Conservation (phyloP, 78 protist genomes). For the Dictyostelium intermedium region DNA sequence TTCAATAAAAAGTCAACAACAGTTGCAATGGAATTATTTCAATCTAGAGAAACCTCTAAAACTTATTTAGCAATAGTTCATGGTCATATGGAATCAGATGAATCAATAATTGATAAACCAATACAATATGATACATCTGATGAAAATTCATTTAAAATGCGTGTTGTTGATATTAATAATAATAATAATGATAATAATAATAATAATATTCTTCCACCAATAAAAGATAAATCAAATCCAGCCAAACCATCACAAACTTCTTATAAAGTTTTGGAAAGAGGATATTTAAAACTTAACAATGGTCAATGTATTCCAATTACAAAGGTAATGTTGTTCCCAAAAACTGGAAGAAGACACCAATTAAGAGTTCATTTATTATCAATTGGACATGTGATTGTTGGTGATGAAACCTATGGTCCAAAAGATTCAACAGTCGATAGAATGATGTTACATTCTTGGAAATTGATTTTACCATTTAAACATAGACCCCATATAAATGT, state of each 20-base stretch:
- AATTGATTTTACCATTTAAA: conserved; percentile 22
- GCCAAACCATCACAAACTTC: conserved; percentile 11
- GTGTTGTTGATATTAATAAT: not conserved
- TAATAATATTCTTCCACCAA: not conserved
- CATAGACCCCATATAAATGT: not conserved
- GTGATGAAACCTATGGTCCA: conserved; percentile 64
- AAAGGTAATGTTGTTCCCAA: conserved; percentile 17
- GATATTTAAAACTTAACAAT: not conserved
- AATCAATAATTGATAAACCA: conserved; percentile 26
- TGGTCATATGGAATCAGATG: conserved; percentile 9
- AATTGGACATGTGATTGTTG: conserved; percentile 39
- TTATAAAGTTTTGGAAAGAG: conserved; percentile 23
- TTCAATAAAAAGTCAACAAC: conserved; percentile 8
- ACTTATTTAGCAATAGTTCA: conserved; percentile 28
- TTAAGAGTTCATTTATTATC: conserved; percentile 23
- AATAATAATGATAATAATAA: not conserved
- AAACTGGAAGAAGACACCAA: conserved; percentile 62
- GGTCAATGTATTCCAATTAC: not conserved
- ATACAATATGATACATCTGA: conserved; percentile 28
- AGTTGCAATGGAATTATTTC: conserved; percentile 14
- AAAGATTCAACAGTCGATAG: not conserved
- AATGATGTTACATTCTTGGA: conserved; percentile 75
- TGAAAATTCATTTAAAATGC: conserved; percentile 35
- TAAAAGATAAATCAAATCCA: not conserved
- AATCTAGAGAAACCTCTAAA: conserved; percentile 20